phyloP scores from a whole-genome alignment of 1,139 yeast genomes.

The Yamadazyma atlantica region DNA sequence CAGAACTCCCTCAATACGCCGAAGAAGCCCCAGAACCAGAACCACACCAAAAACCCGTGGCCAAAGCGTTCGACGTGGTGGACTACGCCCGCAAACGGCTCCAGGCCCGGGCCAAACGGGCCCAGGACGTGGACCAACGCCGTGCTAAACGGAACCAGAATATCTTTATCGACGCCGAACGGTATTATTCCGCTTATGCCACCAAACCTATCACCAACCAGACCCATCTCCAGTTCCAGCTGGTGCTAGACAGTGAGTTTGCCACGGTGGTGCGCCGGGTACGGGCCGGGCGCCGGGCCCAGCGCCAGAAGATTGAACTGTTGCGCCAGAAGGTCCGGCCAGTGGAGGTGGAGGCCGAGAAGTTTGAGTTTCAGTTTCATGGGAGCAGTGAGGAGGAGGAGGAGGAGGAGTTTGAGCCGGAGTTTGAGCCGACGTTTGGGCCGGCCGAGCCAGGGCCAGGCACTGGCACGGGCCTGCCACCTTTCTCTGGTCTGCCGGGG shows the following conservation, averaged over 20 bases:
- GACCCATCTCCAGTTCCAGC: constrained; percentile 23
- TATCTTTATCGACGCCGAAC: constrained; percentile 47
- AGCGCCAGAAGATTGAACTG: too few relatives aligned
- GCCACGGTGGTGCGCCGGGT: constrained; percentile 35
- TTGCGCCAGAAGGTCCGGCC: too few relatives aligned
- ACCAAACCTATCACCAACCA: constrained; percentile 23
- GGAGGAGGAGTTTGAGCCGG: too few relatives aligned
- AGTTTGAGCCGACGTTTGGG: too few relatives aligned
- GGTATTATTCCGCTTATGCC: constrained; percentile 41
- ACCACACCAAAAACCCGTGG: constrained; percentile 8
- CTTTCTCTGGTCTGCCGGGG: too few relatives aligned
- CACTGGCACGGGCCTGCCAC: too few relatives aligned
- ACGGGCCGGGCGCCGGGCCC: too few relatives aligned
- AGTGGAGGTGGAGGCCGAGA: too few relatives aligned
- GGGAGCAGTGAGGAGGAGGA: too few relatives aligned
- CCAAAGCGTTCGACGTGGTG: constrained; percentile 50
- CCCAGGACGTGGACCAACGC: constrained; percentile 20
- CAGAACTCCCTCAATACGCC: constrained; percentile 17
- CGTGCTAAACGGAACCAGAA: constrained; percentile 30
- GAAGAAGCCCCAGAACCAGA: constrained; percentile 7
- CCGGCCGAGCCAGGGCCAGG: too few relatives aligned
- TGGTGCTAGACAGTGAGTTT: constrained; percentile 33
- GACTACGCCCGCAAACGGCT: constrained; percentile 53
- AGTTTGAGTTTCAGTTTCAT: too few relatives aligned
- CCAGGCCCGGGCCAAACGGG: constrained; percentile 20